Base-by-base conservation (phyloP, 225 moss, liverwort and hornwort genomes). In the Rhytidiadelphus loreus region DNA sequence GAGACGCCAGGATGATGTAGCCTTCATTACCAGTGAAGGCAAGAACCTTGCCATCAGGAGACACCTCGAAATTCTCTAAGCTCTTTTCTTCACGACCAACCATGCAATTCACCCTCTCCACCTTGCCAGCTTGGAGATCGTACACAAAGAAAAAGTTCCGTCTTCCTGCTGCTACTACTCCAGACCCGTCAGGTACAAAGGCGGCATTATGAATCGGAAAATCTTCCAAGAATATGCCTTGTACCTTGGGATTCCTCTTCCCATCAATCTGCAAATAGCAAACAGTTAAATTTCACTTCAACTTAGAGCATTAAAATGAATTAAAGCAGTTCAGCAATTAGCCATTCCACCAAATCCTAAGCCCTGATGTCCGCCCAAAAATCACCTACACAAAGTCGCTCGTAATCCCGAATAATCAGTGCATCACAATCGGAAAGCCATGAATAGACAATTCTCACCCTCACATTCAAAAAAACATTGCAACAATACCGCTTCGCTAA, bases 221-320 rank as follows among this genome's bases (percentile, higher is more conserved):
- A 86, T 94, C 92, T 71, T 97, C 77, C 63, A 99, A 85, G 78
- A 94, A 95, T 70, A 99, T 90, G 91, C 96, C 96, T 92, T 97
- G 97, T 20, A 99, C 94, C 91, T 99, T 99, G 5, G 99, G 96
- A 87, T 99, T 99, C 81, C 66, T 93, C 91, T 96, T 99, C 21
- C 97, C 96, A 82, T 99, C 97, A 79, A 99, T 95, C 91, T 99
- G 96, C 71, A 94, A 89, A 37, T 52, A 76, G 43, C 32, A 74
- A 74, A 53, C 46, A 81, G 32, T 88, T 20, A 50, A 62, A 73
- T 43, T 65, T 28, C 53, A 89, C 33, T 16, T 89, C 72, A 83
- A 66, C 16, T 63, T n/a, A 48, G 65, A 61, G 75, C 46, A 16
- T 44, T 43, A n/a, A 74, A 39, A 81, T 15, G 4, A 60, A 59